Evolutionary conservation across 495 filamentous ascomycete species (phyloP).

Genomic region (Rhypophila decipiens): DNA sequence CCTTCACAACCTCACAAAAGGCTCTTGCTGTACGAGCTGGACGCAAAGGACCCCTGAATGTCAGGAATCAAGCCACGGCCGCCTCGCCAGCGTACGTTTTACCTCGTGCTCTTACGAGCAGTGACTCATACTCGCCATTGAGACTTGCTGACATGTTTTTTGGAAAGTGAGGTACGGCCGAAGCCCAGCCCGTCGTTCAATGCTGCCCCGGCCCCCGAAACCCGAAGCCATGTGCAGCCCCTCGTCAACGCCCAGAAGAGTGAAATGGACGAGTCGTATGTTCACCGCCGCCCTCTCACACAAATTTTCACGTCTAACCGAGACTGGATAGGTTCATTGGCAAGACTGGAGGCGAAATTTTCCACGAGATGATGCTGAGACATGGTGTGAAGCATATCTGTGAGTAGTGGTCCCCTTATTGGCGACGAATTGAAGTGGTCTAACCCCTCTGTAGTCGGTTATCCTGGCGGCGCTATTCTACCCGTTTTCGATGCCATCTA

Average conservation of each 20-base stretch:
- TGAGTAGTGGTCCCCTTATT: conserved; percentile 40
- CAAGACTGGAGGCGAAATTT: conserved; percentile 91
- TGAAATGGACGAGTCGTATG: conserved; percentile 72
- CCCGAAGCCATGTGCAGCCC: conserved; percentile 57
- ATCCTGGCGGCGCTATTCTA: conserved; percentile 75
- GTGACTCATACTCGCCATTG: conserved; percentile 17
- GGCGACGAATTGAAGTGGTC: too few species aligned
- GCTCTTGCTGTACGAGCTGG: conserved; percentile 20
- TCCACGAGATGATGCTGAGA: conserved; percentile 98
- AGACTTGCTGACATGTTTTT: conserved; percentile 14
- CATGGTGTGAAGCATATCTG: conserved; percentile 88
- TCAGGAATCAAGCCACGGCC: conserved; percentile 35
- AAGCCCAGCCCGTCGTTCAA: conserved; percentile 70
- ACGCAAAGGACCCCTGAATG: conserved; percentile 21
- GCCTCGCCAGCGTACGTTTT: conserved; percentile 9
- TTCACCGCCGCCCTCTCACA: conserved; percentile 15
- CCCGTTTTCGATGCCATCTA: conserved; percentile 80
- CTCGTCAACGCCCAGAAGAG: conserved; percentile 53
- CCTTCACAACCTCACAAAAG: conserved; percentile 15
- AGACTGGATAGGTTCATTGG: conserved; percentile 71
- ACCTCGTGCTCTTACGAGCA: background rate
- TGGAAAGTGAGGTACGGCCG: conserved; percentile 33
- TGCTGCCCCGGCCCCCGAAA: conserved; percentile 37
- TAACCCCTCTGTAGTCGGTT: conserved; percentile 48
- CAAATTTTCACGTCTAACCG: conserved; percentile 20